These are phyloP conservation scores for Corymbia calophylla DNA, from an alignment of 441 rosid genomes.

Conservation along the genomic window DNA sequence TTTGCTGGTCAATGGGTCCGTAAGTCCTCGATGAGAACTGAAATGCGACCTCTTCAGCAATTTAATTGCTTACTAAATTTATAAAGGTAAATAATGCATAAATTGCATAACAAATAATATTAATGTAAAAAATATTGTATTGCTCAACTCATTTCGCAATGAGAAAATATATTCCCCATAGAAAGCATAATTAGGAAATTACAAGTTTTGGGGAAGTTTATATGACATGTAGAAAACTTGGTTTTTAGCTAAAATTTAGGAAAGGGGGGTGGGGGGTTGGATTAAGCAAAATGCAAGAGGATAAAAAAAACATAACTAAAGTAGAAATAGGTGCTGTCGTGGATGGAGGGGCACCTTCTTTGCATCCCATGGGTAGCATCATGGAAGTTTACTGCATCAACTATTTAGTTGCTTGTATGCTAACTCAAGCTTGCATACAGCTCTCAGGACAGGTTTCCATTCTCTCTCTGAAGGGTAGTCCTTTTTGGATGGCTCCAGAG, in stretches of 20 bases:
- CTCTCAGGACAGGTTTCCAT: conserved; percentile 34
- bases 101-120: not conserved
- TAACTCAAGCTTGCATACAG: conserved; percentile 15
- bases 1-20: not conserved
- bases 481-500: conserved; percentile 78
- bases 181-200: not conserved
- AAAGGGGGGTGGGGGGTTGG: not conserved
- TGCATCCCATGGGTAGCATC: not conserved
- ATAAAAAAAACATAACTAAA: not conserved
- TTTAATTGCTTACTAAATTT: not conserved
- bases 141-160: not conserved
- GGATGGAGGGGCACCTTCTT: not conserved
- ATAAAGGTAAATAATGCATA: not conserved
- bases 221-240: not conserved
- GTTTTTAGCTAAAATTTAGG: not conserved
- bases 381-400: not conserved
- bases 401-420: not conserved
- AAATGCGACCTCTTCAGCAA: not conserved
- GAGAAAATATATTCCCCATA: not conserved
- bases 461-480: conserved; percentile 59
- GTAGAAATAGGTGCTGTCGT: not conserved
- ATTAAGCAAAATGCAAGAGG: not conserved
- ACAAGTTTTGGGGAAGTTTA: not conserved
- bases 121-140: not conserved
- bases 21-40: not conserved